These are phyloP conservation scores for Backusella tuberculispora DNA, from an alignment of 192 early-diverging fungal species.

Conservation along the genomic window DNA sequence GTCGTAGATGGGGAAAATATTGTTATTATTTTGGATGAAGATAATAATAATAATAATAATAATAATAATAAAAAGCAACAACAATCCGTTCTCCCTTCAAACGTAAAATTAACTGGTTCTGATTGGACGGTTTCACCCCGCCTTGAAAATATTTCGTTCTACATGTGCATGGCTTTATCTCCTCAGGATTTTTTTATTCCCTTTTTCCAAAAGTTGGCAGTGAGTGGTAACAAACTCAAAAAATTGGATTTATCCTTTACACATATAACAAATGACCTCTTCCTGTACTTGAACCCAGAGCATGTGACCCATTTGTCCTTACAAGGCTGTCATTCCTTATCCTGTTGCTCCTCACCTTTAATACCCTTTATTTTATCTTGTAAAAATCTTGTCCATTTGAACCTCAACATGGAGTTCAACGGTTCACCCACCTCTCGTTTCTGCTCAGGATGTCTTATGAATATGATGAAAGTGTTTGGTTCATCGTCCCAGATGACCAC, in stretches of 20 bases:
- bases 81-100: not conserved
- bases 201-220: constrained; percentile 15
- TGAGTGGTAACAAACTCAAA: not conserved
- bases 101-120: not conserved
- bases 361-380: constrained; percentile 8
- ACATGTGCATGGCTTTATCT: constrained; percentile 15
- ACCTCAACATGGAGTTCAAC: constrained; percentile 20
- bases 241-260: constrained; percentile 18
- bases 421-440: not conserved
- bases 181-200: constrained; percentile 21
- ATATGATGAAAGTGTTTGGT: not conserved
- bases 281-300: not conserved
- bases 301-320: constrained; percentile 17
- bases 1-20: not conserved
- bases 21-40: not conserved
- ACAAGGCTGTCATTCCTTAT: constrained; percentile 13
- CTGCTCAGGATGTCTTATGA: not conserved
- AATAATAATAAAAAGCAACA: not conserved
- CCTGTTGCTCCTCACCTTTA: constrained; percentile 12
- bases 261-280: constrained; percentile 20
- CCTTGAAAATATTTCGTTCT: constrained; percentile 23
- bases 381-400: not conserved
- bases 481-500: not conserved
- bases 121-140: constrained; percentile 1
- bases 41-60: too few relatives aligned